Evolutionary conservation across 768 basidiomycete genomes (phyloP).

Genomic region (Lentinula lateritia): DNA sequence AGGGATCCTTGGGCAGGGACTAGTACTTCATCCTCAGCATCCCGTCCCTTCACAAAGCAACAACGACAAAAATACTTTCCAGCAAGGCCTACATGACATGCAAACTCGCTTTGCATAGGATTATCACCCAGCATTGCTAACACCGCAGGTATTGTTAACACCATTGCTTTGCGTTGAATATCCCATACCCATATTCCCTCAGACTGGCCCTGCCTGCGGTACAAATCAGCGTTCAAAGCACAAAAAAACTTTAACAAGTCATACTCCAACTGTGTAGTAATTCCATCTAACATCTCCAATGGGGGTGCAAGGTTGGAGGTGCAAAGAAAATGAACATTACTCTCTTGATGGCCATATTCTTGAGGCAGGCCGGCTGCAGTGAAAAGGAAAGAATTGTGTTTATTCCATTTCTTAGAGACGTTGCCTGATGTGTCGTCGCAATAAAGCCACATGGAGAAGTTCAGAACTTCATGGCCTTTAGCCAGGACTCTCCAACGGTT

Average conservation of each 20-base stretch:
- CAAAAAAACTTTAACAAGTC: too few species aligned
- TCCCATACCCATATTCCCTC: conserved; percentile 16
- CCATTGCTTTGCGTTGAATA: conserved; percentile 8
- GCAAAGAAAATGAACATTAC: conserved; percentile 17
- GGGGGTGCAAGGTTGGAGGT: conserved; percentile 16
- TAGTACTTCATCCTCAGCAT: not conserved
- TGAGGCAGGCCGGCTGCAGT: conserved; percentile 17
- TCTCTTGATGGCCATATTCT: not conserved
- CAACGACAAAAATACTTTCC: conserved; percentile 19
- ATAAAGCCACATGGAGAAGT: conserved; percentile 15
- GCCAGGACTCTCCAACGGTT: not conserved
- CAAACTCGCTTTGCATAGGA: conserved; percentile 20
- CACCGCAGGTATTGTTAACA: conserved; percentile 12
- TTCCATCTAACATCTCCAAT: conserved; percentile 18
- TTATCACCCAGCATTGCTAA: conserved; percentile 18
- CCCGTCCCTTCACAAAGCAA: conserved; percentile 10
- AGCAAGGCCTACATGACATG: conserved; percentile 18
- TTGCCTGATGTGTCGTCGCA: conserved; percentile 24
- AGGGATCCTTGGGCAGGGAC: too few species aligned
- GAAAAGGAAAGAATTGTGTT: conserved; percentile 20
- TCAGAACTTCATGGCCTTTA: conserved; percentile 5
- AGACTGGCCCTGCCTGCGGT: not conserved
- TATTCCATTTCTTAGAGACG: conserved; percentile 22
- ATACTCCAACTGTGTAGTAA: conserved; percentile 15
- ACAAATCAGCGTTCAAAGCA: too few species aligned